A percentile compares a stretch with the other conserved stretches of the same genome.
Evolutionary conservation across 2,329 filamentous ascomycete genomes (phyloP).

Genomic region (Xylariales sp.): DNA sequence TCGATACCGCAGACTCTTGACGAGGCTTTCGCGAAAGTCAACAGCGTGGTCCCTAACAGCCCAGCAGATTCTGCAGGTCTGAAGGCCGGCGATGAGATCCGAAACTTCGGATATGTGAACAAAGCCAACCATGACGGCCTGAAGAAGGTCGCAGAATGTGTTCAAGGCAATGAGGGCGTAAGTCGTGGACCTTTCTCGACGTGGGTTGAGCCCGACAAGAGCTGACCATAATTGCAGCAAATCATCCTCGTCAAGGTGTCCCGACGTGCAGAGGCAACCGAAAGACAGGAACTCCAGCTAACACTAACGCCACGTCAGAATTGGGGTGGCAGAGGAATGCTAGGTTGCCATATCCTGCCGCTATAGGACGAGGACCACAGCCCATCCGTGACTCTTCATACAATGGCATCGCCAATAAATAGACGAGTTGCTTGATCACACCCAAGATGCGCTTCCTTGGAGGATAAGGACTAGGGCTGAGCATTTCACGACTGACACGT

Average conservation of each 20-base stretch:
- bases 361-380: constrained; percentile 43
- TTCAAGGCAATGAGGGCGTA: constrained; percentile 86
- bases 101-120: constrained; percentile 80
- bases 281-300: constrained; percentile 58
- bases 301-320: constrained; percentile 70
- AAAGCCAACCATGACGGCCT: constrained; percentile 81
- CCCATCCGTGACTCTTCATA: not conserved
- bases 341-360: constrained; percentile 87
- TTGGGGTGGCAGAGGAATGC: constrained; percentile 85
- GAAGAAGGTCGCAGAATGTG: constrained; percentile 79
- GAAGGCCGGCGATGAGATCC: constrained; percentile 73
- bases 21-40: constrained; percentile 80
- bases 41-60: constrained; percentile 71
- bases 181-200: constrained; percentile 33
- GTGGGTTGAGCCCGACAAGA: too few species aligned
- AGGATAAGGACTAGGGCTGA: too few species aligned
- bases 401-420: too few species aligned
- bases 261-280: constrained; percentile 38
- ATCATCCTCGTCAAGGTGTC: constrained; percentile 65
- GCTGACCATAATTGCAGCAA: constrained; percentile 42
- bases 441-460: too few species aligned
- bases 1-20: constrained; percentile 30
- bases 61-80: constrained; percentile 82
- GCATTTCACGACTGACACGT: too few species aligned
- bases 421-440: too few species aligned